Conservation (phyloP, 2,329 filamentous ascomycete species). For the Ophiostoma australiae region DNA sequence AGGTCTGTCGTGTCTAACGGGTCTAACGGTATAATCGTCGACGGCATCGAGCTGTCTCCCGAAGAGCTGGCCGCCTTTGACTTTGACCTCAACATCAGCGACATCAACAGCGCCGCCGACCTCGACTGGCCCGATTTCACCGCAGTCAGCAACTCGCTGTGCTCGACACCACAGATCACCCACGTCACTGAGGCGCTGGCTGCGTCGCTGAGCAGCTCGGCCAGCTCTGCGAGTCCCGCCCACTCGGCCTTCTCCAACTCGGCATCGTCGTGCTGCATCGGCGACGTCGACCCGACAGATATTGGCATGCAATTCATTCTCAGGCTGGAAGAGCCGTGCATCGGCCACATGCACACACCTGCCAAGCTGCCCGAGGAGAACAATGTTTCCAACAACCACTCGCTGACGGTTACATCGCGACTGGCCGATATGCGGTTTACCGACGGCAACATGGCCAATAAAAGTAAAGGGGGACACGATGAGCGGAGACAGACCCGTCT, state of each 20-base stretch:
- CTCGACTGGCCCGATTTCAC: conserved; percentile 1
- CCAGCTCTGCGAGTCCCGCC: background rate
- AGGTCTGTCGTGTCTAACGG: too few species aligned
- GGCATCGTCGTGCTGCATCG: background rate
- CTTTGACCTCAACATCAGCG: background rate
- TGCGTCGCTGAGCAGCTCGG: background rate
- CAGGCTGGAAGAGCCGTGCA: conserved; percentile 22
- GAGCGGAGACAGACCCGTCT: background rate
- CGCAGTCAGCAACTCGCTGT: conserved; percentile 5
- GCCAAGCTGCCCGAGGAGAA: background rate
- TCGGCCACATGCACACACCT: conserved; percentile 18
- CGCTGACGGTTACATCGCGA: conserved; percentile 18
- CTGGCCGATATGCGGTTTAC: conserved; percentile 3
- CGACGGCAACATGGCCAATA: background rate
- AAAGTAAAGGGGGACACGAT: background rate
- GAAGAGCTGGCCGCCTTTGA: background rate
- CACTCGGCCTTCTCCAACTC: too few species aligned
- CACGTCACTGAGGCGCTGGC: background rate
- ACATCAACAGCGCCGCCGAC: background rate
- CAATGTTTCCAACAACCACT: conserved; percentile 20
- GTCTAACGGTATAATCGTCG: background rate
- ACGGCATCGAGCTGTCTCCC: background rate
- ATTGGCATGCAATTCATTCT: conserved; percentile 25
- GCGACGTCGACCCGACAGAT: conserved; percentile 19
- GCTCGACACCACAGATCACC: background rate